These are phyloP conservation scores for Taxillus chinensis DNA, from an alignment of 164 flowering plant species.

Conservation along the genomic window DNA sequence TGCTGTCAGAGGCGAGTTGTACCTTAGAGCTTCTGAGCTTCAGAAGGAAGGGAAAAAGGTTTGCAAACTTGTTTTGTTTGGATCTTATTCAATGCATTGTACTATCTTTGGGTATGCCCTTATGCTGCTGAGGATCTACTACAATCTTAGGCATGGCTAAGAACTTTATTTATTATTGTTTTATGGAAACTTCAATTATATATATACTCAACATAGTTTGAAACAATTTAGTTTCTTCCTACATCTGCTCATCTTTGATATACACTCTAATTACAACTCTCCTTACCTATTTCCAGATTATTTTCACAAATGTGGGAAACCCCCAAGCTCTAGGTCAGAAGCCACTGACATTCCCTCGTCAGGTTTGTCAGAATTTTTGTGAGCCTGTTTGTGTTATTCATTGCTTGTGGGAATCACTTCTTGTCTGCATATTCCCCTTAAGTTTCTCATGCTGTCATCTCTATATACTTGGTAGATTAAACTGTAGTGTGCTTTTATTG, in stretches of 20 bases:
- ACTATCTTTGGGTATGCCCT: too few relatives aligned
- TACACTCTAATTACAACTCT: neutral
- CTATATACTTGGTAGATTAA: conserved; percentile 4
- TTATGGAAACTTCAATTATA: too few relatives aligned
- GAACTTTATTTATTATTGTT: too few relatives aligned
- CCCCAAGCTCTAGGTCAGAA: conserved; percentile 99
- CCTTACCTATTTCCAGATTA: conserved; percentile 43
- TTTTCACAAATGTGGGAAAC: conserved; percentile 95
- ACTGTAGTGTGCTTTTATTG: conserved; percentile 9
- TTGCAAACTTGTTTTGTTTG: neutral
- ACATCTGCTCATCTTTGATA: neutral
- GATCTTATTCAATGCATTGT: too few relatives aligned
- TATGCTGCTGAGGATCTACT: too few relatives aligned
- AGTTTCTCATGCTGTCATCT: neutral
- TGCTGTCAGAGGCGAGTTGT: conserved; percentile 96
- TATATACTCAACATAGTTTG: neutral
- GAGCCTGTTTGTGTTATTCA: neutral
- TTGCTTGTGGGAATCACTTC: neutral
- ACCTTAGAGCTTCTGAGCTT: conserved; percentile 97
- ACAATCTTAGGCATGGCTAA: too few relatives aligned
- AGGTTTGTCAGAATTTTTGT: conserved; percentile 29
- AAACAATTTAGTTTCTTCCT: neutral
- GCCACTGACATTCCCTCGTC: conserved; percentile 93
- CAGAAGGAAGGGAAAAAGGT: conserved; percentile 99
- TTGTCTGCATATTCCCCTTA: neutral